These are phyloP conservation scores for Aureobasidium sp. DNA, from an alignment of 2,329 filamentous ascomycete species.

Conservation along the genomic window DNA sequence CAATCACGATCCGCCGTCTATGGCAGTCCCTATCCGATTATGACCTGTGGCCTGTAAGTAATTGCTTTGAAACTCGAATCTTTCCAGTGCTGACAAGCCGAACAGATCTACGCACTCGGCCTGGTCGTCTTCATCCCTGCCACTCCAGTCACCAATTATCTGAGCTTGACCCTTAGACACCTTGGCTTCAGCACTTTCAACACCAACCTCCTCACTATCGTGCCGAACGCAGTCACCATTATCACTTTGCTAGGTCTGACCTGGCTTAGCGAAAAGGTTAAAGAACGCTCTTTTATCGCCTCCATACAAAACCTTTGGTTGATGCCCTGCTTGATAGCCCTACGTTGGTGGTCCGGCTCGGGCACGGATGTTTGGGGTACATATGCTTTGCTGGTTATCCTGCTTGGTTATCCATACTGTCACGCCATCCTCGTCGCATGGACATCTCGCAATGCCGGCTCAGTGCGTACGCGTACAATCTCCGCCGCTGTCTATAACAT, in stretches of 20 bases:
- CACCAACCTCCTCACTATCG: conserved; percentile 56
- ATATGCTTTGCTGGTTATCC: conserved; percentile 30
- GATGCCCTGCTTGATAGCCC: neutral
- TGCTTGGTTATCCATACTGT: conserved; percentile 33
- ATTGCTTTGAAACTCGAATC: conserved; percentile 40
- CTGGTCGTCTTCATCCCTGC: conserved; percentile 47
- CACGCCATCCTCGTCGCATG: conserved; percentile 34
- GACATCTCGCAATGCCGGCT: conserved; percentile 31
- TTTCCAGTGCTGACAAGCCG: conserved; percentile 35
- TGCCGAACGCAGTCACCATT: conserved; percentile 30
- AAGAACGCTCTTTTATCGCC: conserved; percentile 39
- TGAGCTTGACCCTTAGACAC: conserved; percentile 50
- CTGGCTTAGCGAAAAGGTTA: conserved; percentile 38
- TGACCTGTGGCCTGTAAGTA: conserved; percentile 41
- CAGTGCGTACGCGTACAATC: conserved; percentile 32
- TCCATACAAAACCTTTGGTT: conserved; percentile 49
- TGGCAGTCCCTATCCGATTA: conserved; percentile 49
- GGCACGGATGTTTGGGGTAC: conserved; percentile 28
- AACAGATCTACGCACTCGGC: conserved; percentile 41
- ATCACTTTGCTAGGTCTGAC: conserved; percentile 37
- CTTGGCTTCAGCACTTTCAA: conserved; percentile 54
- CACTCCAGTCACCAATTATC: conserved; percentile 42
- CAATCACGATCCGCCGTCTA: conserved; percentile 42
- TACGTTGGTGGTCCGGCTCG: conserved; percentile 20
- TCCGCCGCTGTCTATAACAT: conserved; percentile 34